Percentiles rank a stretch among this genome's conserved stretches.
These are phyloP conservation scores for Cicer yamashitae DNA, from an alignment of 306 rosid genomes.

Conservation along the genomic window DNA sequence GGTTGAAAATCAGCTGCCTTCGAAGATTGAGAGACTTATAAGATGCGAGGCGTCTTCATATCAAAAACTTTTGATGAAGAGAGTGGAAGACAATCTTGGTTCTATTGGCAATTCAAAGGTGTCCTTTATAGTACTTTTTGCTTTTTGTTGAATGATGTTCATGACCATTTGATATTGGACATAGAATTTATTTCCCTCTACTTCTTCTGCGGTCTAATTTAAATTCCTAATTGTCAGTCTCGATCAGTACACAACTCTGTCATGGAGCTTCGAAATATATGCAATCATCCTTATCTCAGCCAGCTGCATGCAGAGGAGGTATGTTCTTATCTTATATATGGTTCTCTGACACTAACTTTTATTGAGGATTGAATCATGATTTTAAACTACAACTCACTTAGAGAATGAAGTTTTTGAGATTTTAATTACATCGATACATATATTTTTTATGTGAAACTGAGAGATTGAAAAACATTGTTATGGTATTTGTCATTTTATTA, in stretches of 20 bases:
- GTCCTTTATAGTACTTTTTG: slow-evolving; percentile 30
- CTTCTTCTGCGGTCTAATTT: slow-evolving; percentile 48
- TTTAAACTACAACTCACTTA: neutral
- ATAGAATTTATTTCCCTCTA: neutral
- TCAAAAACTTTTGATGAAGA: slow-evolving; percentile 97
- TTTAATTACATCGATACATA: neutral
- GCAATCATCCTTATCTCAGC: slow-evolving; percentile 99
- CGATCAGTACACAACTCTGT: slow-evolving; percentile 99
- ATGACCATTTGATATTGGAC: slow-evolving; percentile 33
- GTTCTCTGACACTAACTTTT: slow-evolving; percentile 35
- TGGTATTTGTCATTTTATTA: slow-evolving; percentile 17
- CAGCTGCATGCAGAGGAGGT: slow-evolving; percentile 98
- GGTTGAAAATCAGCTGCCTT: slow-evolving; percentile 97
- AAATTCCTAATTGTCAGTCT: slow-evolving; percentile 55
- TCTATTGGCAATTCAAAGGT: slow-evolving; percentile 87
- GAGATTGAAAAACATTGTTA: neutral
- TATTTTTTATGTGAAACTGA: slow-evolving; percentile 20
- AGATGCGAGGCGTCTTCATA: slow-evolving; percentile 99
- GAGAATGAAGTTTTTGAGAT: slow-evolving; percentile 24
- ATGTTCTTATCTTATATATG: slow-evolving; percentile 46
- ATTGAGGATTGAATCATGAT: slow-evolving; percentile 35
- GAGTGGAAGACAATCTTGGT: slow-evolving; percentile 98
- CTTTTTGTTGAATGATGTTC: slow-evolving; percentile 13
- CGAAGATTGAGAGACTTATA: slow-evolving; percentile 94
- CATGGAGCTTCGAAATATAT: slow-evolving; percentile 99